Conservation (phyloP, 2,329 filamentous ascomycete species). For the Emergomyces pasteurianus region DNA sequence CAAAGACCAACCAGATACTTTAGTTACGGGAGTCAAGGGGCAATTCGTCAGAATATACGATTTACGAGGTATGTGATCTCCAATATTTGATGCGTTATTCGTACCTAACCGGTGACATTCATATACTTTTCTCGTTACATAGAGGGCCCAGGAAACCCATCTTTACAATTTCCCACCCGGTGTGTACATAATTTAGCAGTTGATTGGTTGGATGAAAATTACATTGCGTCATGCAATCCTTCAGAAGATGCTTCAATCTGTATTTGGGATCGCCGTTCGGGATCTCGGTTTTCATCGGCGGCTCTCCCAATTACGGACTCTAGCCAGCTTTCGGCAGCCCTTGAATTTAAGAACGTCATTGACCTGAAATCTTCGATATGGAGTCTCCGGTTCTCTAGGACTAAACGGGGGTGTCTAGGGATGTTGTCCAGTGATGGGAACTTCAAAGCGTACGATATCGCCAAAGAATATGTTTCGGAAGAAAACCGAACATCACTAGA, state of each 20-base stretch:
- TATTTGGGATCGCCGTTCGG: constrained; percentile 50
- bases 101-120: not conserved
- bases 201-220: constrained; percentile 53
- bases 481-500: constrained; percentile 29
- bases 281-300: constrained; percentile 26
- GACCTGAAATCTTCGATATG: constrained; percentile 44
- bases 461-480: constrained; percentile 37
- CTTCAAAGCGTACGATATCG: constrained; percentile 44
- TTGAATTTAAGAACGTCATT: constrained; percentile 47
- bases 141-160: constrained; percentile 29
- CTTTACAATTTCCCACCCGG: constrained; percentile 41
- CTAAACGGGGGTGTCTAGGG: constrained; percentile 45
- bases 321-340: constrained; percentile 36
- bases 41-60: constrained; percentile 52
- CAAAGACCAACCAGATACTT: constrained; percentile 45
- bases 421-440: constrained; percentile 49
- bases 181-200: constrained; percentile 54
- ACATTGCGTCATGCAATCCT: constrained; percentile 47
- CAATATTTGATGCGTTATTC: not conserved
- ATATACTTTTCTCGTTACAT: constrained; percentile 2
- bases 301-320: constrained; percentile 20
- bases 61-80: constrained; percentile 40
- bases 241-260: constrained; percentile 46
- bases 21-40: constrained; percentile 49
- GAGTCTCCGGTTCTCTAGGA: constrained; percentile 50